Evolutionary conservation across 2,329 filamentous ascomycete genomes (phyloP).

Genomic region (Thermoascus crustaceus): DNA sequence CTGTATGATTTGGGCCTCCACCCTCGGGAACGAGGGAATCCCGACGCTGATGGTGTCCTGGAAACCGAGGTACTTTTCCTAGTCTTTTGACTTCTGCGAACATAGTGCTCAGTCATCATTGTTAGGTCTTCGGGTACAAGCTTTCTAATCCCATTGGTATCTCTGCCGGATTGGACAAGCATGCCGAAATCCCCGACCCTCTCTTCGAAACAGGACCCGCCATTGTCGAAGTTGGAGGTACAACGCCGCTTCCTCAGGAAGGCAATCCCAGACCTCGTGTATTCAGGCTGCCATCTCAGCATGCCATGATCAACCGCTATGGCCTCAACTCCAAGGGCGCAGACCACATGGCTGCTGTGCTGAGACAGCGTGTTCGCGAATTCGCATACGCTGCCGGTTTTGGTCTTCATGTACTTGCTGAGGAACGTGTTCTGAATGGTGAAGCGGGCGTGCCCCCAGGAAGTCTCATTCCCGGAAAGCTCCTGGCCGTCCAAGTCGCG

Average conservation of each 20-base stretch:
- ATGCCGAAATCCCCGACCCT: conserved; percentile 77
- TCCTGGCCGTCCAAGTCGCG: conserved; percentile 85
- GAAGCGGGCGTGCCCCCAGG: conserved; percentile 70
- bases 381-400: conserved; percentile 67
- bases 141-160: conserved; percentile 85
- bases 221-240: conserved; percentile 86
- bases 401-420: conserved; percentile 53
- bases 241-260: conserved; percentile 75
- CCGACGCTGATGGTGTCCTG: conserved; percentile 46
- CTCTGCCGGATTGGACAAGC: conserved; percentile 92
- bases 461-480: conserved; percentile 64
- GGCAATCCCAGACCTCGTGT: conserved; percentile 85
- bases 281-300: conserved; percentile 73
- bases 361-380: conserved; percentile 68
- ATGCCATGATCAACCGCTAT: conserved; percentile 90
- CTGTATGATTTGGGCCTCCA: conserved; percentile 69
- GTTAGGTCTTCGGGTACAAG: conserved; percentile 63
- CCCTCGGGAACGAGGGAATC: conserved; percentile 68
- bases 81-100: background rate
- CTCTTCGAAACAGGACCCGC: conserved; percentile 78
- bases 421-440: conserved; percentile 67
- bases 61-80: conserved; percentile 39
- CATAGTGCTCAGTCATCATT: background rate
- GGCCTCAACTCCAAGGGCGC: conserved; percentile 89
- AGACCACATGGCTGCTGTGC: conserved; percentile 70